Base-by-base conservation (phyloP, 2,329 filamentous ascomycete species). In the Parastagonospora nodorum region DNA sequence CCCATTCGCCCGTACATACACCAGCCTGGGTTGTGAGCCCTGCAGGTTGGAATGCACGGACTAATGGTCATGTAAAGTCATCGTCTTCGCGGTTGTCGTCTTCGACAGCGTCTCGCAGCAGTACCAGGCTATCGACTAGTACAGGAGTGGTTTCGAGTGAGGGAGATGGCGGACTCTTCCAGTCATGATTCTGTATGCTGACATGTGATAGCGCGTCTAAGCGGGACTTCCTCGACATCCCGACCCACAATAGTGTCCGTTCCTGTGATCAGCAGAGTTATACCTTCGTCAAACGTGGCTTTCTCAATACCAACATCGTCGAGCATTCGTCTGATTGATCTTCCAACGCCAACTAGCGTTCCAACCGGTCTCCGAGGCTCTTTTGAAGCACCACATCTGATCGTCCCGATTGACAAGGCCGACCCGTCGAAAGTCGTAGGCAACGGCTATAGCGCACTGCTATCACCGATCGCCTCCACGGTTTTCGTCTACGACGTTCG, bases 401-500 rank as follows among this genome's bases (percentile, higher is more conserved):
- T 77, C 15, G 52, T 75, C 7, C 71, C 73, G 2, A 59, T 77
- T 44, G 69, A 74, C 40, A 65, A 57, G 11, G 40, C 58, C 28
- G 39, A 76, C 15, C 77, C 78, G 0, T 57, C 74, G 50, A 69
- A 55, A 15, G 64, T 73, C 7, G 73, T 72, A 31, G 78, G 78
- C 1, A 74, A 74, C 0, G 62, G 68, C 19, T 77, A 73, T 60
- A 68, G 65, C 32, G 78, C 70, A 14, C 60, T 69, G 11, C 66
- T 81, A 51, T 76, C 74, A 4, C 66, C 73, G 1, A 69, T 58
- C 2, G 53, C 60, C n/a, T 71, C 65, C 35, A 70, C 72, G 8
- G 55, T 81, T 51, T 80, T 80, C 70, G 75, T 74, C 51, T 81
- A 81, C 58, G 75, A 81, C 53, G 67, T 81, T 19, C 74, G 75